A percentile compares a stretch with the other conserved stretches of the same genome.
Conservation (phyloP, 2,329 filamentous ascomycete genomes). For the Achaetomium macrosporum region DNA sequence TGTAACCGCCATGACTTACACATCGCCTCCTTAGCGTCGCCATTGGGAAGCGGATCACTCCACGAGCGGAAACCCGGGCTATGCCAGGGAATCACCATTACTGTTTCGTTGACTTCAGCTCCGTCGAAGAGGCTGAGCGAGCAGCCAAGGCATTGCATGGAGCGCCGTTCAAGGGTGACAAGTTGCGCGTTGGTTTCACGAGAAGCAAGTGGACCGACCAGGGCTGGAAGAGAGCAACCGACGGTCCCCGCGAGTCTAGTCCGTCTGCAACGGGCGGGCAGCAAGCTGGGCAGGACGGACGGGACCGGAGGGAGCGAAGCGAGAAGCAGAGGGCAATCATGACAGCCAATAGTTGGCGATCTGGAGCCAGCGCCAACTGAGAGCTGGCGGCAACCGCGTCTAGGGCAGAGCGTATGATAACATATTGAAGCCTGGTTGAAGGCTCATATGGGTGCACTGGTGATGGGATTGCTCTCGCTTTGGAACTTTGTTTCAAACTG, state of each 20-base stretch:
- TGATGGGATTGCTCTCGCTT: too few relatives aligned
- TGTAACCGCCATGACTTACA: not conserved
- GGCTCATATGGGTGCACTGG: too few relatives aligned
- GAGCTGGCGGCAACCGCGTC: too few relatives aligned
- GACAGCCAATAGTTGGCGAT: conserved; percentile 18
- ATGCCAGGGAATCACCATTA: conserved; percentile 54
- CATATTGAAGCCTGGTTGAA: too few relatives aligned
- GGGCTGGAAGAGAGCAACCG: not conserved
- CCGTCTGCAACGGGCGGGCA: not conserved
- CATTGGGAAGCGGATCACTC: conserved; percentile 51
- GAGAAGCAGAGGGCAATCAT: conserved; percentile 17
- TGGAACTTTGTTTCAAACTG: too few relatives aligned
- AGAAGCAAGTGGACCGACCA: conserved; percentile 8
- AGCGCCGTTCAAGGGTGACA: conserved; percentile 15
- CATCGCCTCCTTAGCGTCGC: conserved; percentile 21
- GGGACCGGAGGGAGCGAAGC: conserved; percentile 11
- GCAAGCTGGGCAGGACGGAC: not conserved
- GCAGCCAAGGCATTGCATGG: conserved; percentile 43
- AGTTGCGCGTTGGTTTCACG: conserved; percentile 17
- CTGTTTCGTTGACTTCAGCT: conserved; percentile 59
- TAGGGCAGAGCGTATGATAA: too few relatives aligned
- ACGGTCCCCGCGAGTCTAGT: not conserved
- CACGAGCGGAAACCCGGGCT: conserved; percentile 48
- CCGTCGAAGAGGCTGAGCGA: conserved; percentile 45
- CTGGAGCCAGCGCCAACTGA: not conserved